Percentiles rank a stretch among this genome's conserved stretches.
phyloP scores from a whole-genome alignment of 129 eudicot species.

The Centaurea solstitialis region DNA sequence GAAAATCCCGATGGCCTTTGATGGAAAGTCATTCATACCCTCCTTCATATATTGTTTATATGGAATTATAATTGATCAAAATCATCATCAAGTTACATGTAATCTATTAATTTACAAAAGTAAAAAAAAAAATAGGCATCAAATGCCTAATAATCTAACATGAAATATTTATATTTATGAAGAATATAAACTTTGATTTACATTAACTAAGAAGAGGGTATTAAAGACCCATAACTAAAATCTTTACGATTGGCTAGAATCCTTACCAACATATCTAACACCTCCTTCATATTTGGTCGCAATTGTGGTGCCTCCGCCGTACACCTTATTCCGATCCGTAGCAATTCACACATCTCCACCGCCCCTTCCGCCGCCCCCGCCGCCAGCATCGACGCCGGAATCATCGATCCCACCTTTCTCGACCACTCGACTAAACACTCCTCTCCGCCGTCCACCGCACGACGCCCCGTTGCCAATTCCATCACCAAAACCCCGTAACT shows the following conservation, averaged over 20 bases:
- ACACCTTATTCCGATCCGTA: conserved; percentile 72
- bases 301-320: conserved; percentile 70
- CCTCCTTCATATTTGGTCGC: conserved; percentile 98
- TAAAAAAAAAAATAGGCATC: not conserved
- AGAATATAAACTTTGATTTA: not conserved
- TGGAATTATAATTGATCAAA: not conserved
- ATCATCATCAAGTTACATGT: not conserved
- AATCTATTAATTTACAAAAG: not conserved
- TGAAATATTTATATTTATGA: not conserved
- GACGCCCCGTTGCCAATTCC: conserved; percentile 91
- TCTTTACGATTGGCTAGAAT: conserved; percentile 48
- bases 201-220: conserved; percentile 17
- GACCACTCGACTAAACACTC: conserved; percentile 90
- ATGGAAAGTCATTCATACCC: too few species aligned
- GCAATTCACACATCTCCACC: conserved; percentile 62
- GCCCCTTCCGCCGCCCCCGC: conserved; percentile 54
- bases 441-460: conserved; percentile 94
- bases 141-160: not conserved
- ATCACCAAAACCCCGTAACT: conserved; percentile 87
- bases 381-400: conserved; percentile 51
- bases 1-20: too few species aligned
- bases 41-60: too few species aligned
- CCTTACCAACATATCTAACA: conserved; percentile 58
- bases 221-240: conserved; percentile 21
- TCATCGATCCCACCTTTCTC: conserved; percentile 45